A percentile compares a stretch with the other conserved stretches of the same genome.
Evolutionary conservation across 202 grass and related monocot species (phyloP).

Genomic region (Musa balbisiana): DNA sequence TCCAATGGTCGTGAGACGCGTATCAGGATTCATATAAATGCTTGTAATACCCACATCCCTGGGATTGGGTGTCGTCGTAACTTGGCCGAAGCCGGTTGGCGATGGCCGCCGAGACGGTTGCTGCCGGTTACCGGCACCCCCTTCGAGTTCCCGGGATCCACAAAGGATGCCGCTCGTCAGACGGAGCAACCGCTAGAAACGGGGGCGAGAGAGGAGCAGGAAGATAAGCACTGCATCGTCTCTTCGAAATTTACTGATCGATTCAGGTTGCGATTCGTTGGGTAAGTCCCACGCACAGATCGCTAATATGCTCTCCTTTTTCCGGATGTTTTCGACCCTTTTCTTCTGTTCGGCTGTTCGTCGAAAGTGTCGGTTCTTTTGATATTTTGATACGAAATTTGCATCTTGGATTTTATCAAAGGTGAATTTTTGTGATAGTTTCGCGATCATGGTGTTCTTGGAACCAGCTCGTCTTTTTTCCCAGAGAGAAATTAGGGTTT

Average conservation of each 20-base stretch:
- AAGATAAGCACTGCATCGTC: neutral
- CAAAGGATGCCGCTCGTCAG: neutral
- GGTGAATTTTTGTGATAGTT: neutral
- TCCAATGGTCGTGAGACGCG: too few species aligned
- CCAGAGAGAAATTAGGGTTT: neutral
- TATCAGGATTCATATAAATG: too few species aligned
- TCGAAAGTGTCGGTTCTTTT: neutral
- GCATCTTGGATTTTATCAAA: neutral
- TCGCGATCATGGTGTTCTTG: neutral
- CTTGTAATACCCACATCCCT: too few species aligned
- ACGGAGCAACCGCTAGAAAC: neutral
- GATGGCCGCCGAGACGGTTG: neutral
- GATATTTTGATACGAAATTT: neutral
- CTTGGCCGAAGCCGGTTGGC: neutral
- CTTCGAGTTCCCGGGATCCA: constrained; percentile 4
- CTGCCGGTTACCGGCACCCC: neutral
- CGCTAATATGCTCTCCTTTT: neutral
- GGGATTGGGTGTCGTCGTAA: neutral
- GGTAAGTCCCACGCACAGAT: neutral
- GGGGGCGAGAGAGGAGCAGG: neutral
- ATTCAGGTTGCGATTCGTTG: neutral
- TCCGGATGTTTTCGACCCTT: neutral
- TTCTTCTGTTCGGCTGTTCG: neutral
- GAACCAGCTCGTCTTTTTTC: neutral
- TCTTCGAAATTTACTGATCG: too few species aligned